Base-by-base conservation (phyloP, 441 rosid genomes). In the Jatropha multifida region DNA sequence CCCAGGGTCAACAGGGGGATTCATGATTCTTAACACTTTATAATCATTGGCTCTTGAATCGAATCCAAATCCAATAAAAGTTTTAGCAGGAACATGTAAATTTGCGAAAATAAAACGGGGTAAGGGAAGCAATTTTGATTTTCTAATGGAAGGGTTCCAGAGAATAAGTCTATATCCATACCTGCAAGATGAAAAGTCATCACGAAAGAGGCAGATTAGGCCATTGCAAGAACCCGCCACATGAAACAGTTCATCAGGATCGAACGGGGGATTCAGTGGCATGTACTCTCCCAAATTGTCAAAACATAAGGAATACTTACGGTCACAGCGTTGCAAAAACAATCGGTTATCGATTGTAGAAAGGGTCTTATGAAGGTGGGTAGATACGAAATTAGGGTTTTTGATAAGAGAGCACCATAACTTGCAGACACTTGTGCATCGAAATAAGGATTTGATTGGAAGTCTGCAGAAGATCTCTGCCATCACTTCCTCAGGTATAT, bases 21-120 rank as follows among this genome's bases (percentile, higher is more conserved):
- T 42, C 46, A 42, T 42, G 7, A 42, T 42, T 42, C 46, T 42
- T 5, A 42, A 42, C 7, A 42, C 46, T 40, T 76, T 80, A 51
- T 68, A 76, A 58, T 76, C 82, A 55, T 80, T 44, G 8, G 59
- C 14, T 3, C 41, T 49, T 11, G 79, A 68, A 80, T 76, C 74
- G 61, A 66, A 80, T 14, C 82, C 82, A 23, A 80, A 72, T 17
- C 79, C 79, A 63, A 55, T 2, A 0, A 69, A 69, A 56, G 32
- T 32, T 41, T 1, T 42, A 42, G 46, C 46, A 4, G 17, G 12
- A 14, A 40, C 3, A 32, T 1, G 7, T 7, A 1, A 18, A 0
- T 17, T 3, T 26, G 11, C 40, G 48, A 14, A 42, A 23, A 17
- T 42, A 17, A 37, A 8, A 18, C 12, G 37, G 27, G 75, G 75